Conservation (phyloP, 306 rosid species). For the Vigna hirtella region DNA sequence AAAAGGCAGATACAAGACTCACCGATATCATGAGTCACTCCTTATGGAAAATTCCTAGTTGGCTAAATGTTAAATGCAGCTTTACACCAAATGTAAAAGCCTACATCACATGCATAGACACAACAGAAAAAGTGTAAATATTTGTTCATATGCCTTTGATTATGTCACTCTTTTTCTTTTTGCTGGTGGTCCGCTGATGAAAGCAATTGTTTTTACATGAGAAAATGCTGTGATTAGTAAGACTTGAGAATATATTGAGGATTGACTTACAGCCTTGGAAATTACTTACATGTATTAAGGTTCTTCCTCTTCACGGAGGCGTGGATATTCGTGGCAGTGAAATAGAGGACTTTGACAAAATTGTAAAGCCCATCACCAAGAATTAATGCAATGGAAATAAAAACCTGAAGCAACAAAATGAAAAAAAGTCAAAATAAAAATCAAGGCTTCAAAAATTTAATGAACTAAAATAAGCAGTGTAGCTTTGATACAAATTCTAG, state of each 20-base stretch:
- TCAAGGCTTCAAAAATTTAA: conserved; percentile 36
- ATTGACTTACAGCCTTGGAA: not conserved
- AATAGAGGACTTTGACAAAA: conserved; percentile 78
- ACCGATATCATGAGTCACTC: conserved; percentile 7
- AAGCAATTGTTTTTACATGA: not conserved
- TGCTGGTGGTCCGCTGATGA: not conserved
- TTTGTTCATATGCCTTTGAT: not conserved
- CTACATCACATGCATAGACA: not conserved
- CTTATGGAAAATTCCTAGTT: not conserved
- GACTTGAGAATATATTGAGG: not conserved
- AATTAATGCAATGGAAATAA: conserved; percentile 85
- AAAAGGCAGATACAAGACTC: conserved; percentile 12
- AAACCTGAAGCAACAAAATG: conserved; percentile 65
- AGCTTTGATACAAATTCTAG: not conserved
- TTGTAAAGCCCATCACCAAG: conserved; percentile 98
- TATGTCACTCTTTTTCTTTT: not conserved
- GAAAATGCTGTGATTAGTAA: not conserved
- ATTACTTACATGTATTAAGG: conserved; percentile 59
- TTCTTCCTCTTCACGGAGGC: conserved; percentile 57
- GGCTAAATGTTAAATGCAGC: conserved; percentile 18
- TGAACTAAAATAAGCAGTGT: conserved; percentile 17
- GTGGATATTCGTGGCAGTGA: conserved; percentile 65
- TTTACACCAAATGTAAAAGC: not conserved
- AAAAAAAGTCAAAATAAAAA: not conserved
- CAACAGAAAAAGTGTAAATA: not conserved